Percentiles rank a stretch among this genome's conserved stretches.
phyloP scores from a whole-genome alignment of 176 grass and related monocot species.

The Rhipidocladum racemiflorum region DNA sequence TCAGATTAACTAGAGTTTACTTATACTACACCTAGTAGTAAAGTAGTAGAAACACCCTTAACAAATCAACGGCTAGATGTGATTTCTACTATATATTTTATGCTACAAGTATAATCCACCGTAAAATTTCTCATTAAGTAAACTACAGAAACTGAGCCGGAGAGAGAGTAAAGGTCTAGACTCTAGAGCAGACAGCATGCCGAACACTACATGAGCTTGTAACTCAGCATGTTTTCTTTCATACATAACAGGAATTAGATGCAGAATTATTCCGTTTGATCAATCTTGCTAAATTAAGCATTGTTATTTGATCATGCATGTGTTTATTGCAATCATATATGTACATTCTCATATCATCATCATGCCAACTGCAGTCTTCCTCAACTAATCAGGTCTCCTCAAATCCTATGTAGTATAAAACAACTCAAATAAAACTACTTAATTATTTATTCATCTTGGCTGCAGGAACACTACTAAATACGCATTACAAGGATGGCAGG shows the following conservation, averaged over 20 bases:
- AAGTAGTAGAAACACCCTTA: too few relatives aligned
- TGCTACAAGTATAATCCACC: too few relatives aligned
- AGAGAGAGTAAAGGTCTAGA: not conserved
- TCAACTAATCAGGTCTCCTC: not conserved
- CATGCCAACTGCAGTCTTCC: not conserved
- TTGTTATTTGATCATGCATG: not conserved
- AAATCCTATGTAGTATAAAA: not conserved
- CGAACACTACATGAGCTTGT: not conserved
- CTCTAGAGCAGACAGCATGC: not conserved
- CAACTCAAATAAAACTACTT: not conserved
- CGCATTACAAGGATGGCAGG: not conserved
- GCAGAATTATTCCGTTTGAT: not conserved
- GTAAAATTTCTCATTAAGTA: too few relatives aligned
- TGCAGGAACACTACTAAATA: not conserved
- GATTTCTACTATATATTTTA: too few relatives aligned
- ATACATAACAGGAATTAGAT: not conserved
- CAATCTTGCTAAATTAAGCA: not conserved
- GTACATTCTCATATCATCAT: not conserved
- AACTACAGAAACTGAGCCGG: not conserved
- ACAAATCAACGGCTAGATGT: too few relatives aligned
- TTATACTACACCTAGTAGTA: too few relatives aligned
- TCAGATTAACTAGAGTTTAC: too few relatives aligned
- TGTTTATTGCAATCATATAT: not conserved
- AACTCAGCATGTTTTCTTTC: not conserved
- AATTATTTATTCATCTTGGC: not conserved